phyloP scores from a whole-genome alignment of 176 grass and related monocot species.

The Lolium perenne region DNA sequence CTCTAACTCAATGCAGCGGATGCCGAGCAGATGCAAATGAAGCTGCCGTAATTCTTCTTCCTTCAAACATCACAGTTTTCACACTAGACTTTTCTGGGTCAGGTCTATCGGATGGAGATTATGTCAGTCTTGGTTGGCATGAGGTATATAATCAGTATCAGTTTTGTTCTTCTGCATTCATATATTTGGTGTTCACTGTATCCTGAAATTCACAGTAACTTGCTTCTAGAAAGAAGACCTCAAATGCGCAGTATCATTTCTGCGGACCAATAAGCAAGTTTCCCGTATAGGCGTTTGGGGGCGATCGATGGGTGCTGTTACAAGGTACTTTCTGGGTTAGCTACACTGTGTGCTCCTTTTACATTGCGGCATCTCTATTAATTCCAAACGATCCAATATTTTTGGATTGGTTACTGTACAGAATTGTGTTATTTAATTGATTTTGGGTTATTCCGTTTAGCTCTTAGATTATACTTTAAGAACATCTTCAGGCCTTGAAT shows the following conservation, averaged over 20 bases:
- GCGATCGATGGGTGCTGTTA: conserved; percentile 96
- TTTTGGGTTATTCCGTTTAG: conserved; percentile 17
- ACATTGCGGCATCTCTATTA: conserved; percentile 29
- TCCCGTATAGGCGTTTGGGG: conserved; percentile 98
- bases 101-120: conserved; percentile 87
- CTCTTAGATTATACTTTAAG: conserved; percentile 4
- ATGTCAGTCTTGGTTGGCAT: conserved; percentile 99
- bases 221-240: conserved; percentile 90
- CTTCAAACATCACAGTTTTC: conserved; percentile 97
- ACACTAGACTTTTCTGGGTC: conserved; percentile 98
- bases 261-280: conserved; percentile 87
- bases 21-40: conserved; percentile 98
- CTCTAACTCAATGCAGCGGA: conserved; percentile 76
- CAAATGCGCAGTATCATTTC: conserved; percentile 75
- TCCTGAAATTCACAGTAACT: conserved; percentile 43
- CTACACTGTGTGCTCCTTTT: conserved; percentile 31
- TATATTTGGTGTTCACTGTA: conserved; percentile 8
- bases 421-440: conserved; percentile 30
- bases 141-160: conserved; percentile 67
- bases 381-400: conserved; percentile 3
- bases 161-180: conserved; percentile 38
- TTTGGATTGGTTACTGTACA: not conserved
- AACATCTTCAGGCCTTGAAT: conserved; percentile 30
- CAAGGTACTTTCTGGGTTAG: conserved; percentile 67
- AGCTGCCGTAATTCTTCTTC: conserved; percentile 87